Percentiles rank a stretch among this genome's conserved stretches.
Conservation (phyloP, 129 eudicot species). For the Centaurea solstitialis region DNA sequence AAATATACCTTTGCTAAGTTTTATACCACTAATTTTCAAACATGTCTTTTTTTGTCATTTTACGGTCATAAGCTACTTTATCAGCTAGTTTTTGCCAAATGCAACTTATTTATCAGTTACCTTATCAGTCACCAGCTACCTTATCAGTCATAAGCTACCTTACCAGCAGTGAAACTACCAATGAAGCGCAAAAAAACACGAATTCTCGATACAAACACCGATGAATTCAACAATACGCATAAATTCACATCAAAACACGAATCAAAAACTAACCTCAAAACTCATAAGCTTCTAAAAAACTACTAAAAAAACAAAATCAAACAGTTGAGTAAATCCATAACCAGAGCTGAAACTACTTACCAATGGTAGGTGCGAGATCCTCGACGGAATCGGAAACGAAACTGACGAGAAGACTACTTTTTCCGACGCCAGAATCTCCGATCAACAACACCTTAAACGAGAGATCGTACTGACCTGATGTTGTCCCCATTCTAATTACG, state of each 20-base stretch:
- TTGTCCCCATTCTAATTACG: slow-evolving; percentile 47
- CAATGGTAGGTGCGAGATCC: slow-evolving; percentile 83
- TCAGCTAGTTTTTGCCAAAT: no score
- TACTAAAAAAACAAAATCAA: background rate
- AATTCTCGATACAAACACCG: background rate
- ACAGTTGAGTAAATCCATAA: no score
- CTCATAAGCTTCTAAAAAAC: background rate
- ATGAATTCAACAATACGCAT: background rate
- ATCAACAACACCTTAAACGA: slow-evolving; percentile 92
- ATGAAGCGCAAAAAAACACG: background rate
- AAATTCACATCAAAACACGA: background rate
- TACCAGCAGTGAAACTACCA: no score
- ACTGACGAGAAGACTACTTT: slow-evolving; percentile 85
- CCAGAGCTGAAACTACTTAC: slow-evolving; percentile 49
- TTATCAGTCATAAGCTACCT: no score
- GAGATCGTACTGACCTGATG: slow-evolving; percentile 75
- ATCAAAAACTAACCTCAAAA: background rate
- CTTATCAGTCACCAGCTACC: no score
- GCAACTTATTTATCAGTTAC: no score
- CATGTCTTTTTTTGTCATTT: no score
- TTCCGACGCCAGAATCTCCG: slow-evolving; percentile 99
- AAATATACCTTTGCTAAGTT: no score
- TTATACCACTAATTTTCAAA: no score
- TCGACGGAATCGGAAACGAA: slow-evolving; percentile 69
- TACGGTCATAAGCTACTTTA: no score